Percentiles rank a stretch among this genome's conserved stretches.
Conservation (phyloP, 2,329 filamentous ascomycete species). For the Chaetomiaceae sp. region DNA sequence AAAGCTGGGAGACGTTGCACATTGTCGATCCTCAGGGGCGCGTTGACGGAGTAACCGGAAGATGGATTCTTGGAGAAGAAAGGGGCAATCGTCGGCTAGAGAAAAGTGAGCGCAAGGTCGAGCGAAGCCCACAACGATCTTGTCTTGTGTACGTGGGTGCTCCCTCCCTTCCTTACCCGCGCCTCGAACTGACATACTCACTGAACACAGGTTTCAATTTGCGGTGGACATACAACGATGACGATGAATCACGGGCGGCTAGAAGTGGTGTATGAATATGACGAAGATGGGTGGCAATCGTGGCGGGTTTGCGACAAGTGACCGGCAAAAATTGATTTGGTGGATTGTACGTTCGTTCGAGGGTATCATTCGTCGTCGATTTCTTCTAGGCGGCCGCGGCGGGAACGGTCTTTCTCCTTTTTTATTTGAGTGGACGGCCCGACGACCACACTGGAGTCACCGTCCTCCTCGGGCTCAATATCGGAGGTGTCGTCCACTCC, state of each 20-base stretch:
- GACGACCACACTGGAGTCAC: constrained; percentile 20
- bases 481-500: constrained; percentile 40
- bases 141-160: too few relatives aligned
- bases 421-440: constrained; percentile 23
- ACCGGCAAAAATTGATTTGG: background rate
- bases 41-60: background rate
- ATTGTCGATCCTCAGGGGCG: background rate
- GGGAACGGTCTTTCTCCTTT: constrained; percentile 20
- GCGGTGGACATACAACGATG: too few relatives aligned
- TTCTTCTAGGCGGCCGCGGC: constrained; percentile 10
- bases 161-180: too few relatives aligned
- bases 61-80: background rate
- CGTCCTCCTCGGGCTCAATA: constrained; percentile 31
- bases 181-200: too few relatives aligned
- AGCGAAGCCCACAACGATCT: too few relatives aligned
- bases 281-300: too few relatives aligned
- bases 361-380: constrained; percentile 13
- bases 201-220: too few relatives aligned
- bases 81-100: background rate
- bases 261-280: too few relatives aligned
- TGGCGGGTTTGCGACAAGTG: background rate
- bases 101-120: background rate
- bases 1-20: background rate
- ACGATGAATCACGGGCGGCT: too few relatives aligned
- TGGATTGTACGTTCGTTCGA: background rate